Evolutionary conservation across 2,329 filamentous ascomycete genomes (phyloP).

Genomic region (Diplocarpon rosae): DNA sequence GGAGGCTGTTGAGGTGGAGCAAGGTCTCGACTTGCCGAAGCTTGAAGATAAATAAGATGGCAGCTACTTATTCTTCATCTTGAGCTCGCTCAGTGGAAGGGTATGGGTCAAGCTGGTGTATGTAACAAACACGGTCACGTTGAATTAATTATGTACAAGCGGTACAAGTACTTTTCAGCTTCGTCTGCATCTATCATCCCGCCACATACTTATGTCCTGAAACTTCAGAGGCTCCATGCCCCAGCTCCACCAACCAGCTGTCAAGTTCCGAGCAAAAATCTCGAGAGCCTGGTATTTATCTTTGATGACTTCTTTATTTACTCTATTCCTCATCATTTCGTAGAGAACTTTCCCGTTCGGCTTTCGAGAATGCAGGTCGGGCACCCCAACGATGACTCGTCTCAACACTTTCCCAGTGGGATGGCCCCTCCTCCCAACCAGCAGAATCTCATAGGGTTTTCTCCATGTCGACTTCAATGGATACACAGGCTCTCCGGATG

Average conservation of each 20-base stretch:
- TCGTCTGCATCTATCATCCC: background rate
- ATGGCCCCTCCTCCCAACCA: conserved; percentile 37
- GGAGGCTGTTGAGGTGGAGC: conserved; percentile 24
- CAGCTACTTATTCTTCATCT: too few species aligned
- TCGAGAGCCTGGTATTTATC: conserved; percentile 51
- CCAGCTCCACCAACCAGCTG: conserved; percentile 69
- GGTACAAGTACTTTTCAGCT: background rate
- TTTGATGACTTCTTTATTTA: conserved; percentile 29
- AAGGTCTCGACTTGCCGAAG: conserved; percentile 17
- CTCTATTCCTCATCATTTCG: conserved; percentile 27
- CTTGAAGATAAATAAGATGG: conserved; percentile 9
- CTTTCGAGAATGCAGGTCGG: conserved; percentile 70
- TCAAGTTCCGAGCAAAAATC: conserved; percentile 64
- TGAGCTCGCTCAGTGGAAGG: too few species aligned
- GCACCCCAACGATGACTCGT: conserved; percentile 57
- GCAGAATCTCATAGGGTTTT: conserved; percentile 65
- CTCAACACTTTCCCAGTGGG: conserved; percentile 26
- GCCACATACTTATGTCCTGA: conserved; percentile 44
- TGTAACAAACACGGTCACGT: background rate
- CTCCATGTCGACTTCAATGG: conserved; percentile 50
- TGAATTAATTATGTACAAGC: conserved; percentile 13
- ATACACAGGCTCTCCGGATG: conserved; percentile 51
- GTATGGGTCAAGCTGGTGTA: background rate
- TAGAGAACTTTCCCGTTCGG: conserved; percentile 57
- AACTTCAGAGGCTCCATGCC: conserved; percentile 64